Evolutionary conservation across 192 early-diverging fungal genomes (phyloP), one percentile per base, ranked within the genome.

Genomic region (Funneliformis mosseae): DNA sequence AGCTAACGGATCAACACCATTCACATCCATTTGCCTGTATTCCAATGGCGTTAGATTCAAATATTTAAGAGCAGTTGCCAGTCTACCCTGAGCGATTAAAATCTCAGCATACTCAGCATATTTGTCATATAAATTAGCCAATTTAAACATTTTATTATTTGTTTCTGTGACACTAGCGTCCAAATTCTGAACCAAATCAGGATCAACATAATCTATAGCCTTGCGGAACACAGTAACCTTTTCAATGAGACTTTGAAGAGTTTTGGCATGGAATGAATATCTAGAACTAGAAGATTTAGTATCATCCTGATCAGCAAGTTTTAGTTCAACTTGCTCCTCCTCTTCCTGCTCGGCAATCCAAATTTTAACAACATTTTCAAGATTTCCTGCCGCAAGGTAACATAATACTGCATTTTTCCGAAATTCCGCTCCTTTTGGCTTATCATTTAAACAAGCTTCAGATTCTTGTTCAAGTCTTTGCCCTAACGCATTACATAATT

Each of bases 191-290:
- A 81, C 63, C 42, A 95, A 80, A 16, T 92, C 90, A 14, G 92
- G 83, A 80, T 99, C 98, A 42, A 95, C 91, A 85, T 92, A 99
- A 66, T 93, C 91, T 66, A 98, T 94, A 1, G 97, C 98, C 67
- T 93, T 93, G 42, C 96, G 92, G 88, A 98, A 97, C 41, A 99
- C 92, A 11, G 96, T 90, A 28, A 98, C 92, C 85, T 97, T 96
- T 81, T 98, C 97, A 63, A 98, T 89, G 14, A 98, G 83, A 62
- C 86, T 80, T 55, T 97, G 95, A 25, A 99, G 83, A 7, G 89
- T 83, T 27, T 86, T 80, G 39, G 89, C 83, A 62, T 89, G 86
- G 39, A 86, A 88, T 41, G 86, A 83, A 64, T 88, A 87, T 10
- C 79, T 77, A 5, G 83, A 88, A 11, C 68, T 59, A 6, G 78